Evolutionary conservation across 2,329 filamentous ascomycete genomes (phyloP).

Genomic region (Penicillium sp.): DNA sequence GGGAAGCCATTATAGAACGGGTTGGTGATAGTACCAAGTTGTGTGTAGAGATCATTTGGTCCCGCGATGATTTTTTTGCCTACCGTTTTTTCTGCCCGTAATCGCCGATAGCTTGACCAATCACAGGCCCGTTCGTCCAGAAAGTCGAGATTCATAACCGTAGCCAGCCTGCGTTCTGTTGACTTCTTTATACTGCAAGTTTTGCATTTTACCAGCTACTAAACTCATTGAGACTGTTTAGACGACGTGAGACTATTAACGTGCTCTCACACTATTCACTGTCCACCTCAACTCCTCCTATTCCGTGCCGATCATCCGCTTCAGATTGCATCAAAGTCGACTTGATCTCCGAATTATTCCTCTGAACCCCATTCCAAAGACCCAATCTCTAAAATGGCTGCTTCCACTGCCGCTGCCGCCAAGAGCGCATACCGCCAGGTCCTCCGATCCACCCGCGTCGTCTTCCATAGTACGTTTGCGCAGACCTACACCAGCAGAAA

Average conservation of each 20-base stretch:
- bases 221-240: neutral
- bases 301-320: neutral
- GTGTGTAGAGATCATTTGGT: slow-evolving; percentile 21
- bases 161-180: neutral
- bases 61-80: slow-evolving; percentile 30
- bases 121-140: slow-evolving; percentile 29
- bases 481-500: neutral
- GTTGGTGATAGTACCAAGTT: slow-evolving; percentile 14
- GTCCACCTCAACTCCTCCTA: neutral
- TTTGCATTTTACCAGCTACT: neutral
- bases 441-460: slow-evolving; percentile 76
- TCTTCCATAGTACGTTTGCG: slow-evolving; percentile 71
- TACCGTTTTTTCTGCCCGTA: slow-evolving; percentile 39
- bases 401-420: slow-evolving; percentile 55
- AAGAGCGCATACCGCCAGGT: slow-evolving; percentile 78
- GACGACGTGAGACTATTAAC: neutral
- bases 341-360: neutral
- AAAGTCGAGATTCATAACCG: slow-evolving; percentile 9
- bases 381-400: slow-evolving; percentile 21
- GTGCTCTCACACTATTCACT: neutral
- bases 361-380: neutral
- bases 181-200: neutral
- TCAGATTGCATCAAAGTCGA: neutral
- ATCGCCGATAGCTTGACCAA: slow-evolving; percentile 32
- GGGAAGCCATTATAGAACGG: slow-evolving; percentile 62